Evolutionary conservation across 192 early-diverging fungal species (phyloP), one percentile per base, ranked within the genome.

Genomic region (Lobosporangium transversale): DNA sequence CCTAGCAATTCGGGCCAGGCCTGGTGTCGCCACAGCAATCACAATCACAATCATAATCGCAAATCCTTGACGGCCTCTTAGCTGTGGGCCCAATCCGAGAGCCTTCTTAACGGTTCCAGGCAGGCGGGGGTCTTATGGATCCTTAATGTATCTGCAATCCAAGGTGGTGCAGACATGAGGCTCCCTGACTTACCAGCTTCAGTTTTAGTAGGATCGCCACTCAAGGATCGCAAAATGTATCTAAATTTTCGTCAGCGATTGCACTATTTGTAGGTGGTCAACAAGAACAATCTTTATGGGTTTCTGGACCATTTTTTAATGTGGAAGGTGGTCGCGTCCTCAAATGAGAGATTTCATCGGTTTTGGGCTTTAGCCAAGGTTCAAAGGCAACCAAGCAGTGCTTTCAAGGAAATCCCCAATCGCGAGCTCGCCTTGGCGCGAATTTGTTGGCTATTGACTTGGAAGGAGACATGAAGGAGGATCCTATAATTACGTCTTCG

Each of bases 71-170:
- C 6, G 42, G 10, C 14, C 17, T 45, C 6, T 45, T 61, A 29
- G 45, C 33, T 3, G 40, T 61, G 2, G 58, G 48, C 58, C 20
- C 48, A 31, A 32, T 61, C 58, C 1, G 58, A 61, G 40, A 50
- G 20, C 36, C 58, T 61, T 23, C 17, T 31, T 1, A 47, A 61
- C 24, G 58, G 58, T 26, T 33, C 58, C 6, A 49, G 58, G 58
- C 58, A 61, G 27, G 45, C 58, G 7, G 56, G 58, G 21, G 45
- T 61, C 3, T 37, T 61, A 11, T 47, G 58, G 17, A 50, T 61
- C 30, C 10, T 61, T 27, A 36, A 61, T 33, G 12, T 61, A 9
- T 49, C 27, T 50, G 26, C 45, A 1, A 35, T 61, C 9, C 23
- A 24, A 23, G 17, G 24, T n/a, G 44, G 44, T 3, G 36, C 45